A percentile compares a stretch with the other conserved stretches of the same genome.
Evolutionary conservation across 2,329 filamentous ascomycete genomes (phyloP).

Genomic region (Venturia asperata): DNA sequence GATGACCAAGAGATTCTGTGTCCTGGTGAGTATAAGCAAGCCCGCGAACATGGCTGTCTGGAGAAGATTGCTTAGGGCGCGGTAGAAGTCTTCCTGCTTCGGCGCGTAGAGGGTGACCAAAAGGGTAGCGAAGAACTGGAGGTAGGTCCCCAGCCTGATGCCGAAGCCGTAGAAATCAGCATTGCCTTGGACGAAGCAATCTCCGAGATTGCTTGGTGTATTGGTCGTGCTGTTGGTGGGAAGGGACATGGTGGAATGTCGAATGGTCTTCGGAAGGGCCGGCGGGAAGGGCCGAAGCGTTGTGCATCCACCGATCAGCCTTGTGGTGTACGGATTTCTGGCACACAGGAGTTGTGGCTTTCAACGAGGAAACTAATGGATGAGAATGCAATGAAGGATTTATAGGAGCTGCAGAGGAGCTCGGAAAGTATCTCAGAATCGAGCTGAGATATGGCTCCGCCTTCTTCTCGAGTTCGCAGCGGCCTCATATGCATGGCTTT

Average conservation of each 20-base stretch:
- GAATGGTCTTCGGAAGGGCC: background rate
- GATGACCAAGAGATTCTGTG: background rate
- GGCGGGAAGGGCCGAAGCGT: background rate
- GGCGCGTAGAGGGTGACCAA: conserved; percentile 6
- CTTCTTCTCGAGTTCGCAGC: background rate
- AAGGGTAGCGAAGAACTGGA: conserved; percentile 2
- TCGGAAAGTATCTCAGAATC: no score
- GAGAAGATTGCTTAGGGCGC: background rate
- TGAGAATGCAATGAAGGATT: background rate
- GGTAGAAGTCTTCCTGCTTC: background rate
- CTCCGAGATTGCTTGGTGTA: background rate
- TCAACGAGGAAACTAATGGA: background rate
- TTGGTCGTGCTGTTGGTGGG: background rate
- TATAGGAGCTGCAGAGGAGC: background rate
- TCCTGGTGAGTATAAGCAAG: background rate
- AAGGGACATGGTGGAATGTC: background rate
- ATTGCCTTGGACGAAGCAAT: conserved; percentile 7
- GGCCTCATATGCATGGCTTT: conserved; percentile 5
- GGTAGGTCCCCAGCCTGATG: conserved; percentile 4
- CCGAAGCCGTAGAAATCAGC: conserved; percentile 10
- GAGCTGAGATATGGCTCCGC: background rate
- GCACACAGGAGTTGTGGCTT: background rate
- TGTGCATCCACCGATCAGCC: background rate
- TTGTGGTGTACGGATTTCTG: background rate
- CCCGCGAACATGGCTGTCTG: conserved; percentile 7